These are phyloP conservation scores for Botrytis paeoniae DNA, from an alignment of 2,329 filamentous ascomycete genomes.

Conservation along the genomic window DNA sequence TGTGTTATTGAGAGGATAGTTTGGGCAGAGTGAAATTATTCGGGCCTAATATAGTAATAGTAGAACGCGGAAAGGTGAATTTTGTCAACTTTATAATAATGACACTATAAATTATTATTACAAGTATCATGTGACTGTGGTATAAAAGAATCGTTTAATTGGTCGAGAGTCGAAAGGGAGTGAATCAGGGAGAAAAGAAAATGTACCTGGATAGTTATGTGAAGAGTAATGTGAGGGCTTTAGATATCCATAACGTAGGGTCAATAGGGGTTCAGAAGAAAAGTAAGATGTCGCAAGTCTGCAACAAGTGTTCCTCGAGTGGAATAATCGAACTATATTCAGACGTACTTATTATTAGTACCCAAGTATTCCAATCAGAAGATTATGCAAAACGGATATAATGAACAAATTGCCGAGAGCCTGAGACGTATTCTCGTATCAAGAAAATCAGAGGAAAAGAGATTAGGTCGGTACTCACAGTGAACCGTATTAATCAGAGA, in stretches of 20 bases:
- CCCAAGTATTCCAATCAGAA: not conserved
- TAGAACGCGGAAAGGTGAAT: not conserved
- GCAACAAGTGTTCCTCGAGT: not conserved
- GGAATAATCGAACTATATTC: slow-evolving; percentile 3
- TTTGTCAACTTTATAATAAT: not conserved
- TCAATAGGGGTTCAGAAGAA: not conserved
- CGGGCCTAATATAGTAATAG: not conserved
- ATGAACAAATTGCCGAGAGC: not conserved
- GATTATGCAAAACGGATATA: slow-evolving; percentile 5
- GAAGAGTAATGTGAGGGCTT: not conserved
- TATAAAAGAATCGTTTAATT: not conserved
- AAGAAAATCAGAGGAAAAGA: not conserved
- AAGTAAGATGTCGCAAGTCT: not conserved
- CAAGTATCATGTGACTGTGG: slow-evolving; percentile 1
- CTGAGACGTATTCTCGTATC: not conserved
- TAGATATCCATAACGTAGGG: not conserved
- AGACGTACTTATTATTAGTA: not conserved
- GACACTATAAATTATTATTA: not conserved
- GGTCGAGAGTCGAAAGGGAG: not conserved
- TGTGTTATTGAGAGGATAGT: not conserved
- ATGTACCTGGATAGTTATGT: not conserved
- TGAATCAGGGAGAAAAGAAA: not conserved
- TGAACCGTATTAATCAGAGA: not conserved
- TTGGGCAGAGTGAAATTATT: not conserved
- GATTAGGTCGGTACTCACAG: not conserved